Evolutionary conservation across 192 early-diverging fungal species (phyloP), one percentile per base, ranked within the genome.

Genomic region (Backusella westeae): DNA sequence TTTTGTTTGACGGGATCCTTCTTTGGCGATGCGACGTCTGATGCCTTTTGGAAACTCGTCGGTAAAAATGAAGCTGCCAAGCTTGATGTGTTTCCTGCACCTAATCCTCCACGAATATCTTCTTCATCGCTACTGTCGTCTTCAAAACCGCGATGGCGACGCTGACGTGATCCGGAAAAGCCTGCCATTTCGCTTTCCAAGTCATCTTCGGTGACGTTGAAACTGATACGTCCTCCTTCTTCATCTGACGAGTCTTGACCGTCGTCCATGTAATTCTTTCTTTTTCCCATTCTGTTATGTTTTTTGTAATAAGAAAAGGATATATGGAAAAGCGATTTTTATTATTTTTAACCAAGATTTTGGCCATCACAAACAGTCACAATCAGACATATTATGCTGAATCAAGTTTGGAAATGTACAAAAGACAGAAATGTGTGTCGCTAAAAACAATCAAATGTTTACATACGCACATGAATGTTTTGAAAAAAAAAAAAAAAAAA

Each of bases 131-230:
- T 85, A 35, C 81, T 72, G n/a, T 86, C 82, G 32, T 85, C 88
- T 14, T 67, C 77, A 68, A 85, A 83, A 19, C 82, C 69, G 26
- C 75, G 42, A 1, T 49, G 21, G 26, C 70, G n/a, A 49, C 46
- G 75, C 56, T 80, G 78, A 53, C 68, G 21, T 12, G 53, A 73
- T 74, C 85, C 84, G 71, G 69, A 78, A 65, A 92, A 91, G 70
- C 87, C 85, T 34, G 79, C 82, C 9, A 77, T 68, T 76, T 91
- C 89, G 49, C 86, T 88, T 9, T 88, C 88, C 14, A 88, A 78
- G 80, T 92, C 89, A 21, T 81, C 80, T 19, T 85, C 76, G 10
- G 73, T 76, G 5, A 85, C 63, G 52, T 86, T 84, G 52, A 83
- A 80, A 14, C 65, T 77, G 26, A 77, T 73, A 49, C 77, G 73